These are phyloP conservation scores for Chrysoporthe cubensis DNA, from an alignment of 2,329 filamentous ascomycete genomes.

Conservation along the genomic window DNA sequence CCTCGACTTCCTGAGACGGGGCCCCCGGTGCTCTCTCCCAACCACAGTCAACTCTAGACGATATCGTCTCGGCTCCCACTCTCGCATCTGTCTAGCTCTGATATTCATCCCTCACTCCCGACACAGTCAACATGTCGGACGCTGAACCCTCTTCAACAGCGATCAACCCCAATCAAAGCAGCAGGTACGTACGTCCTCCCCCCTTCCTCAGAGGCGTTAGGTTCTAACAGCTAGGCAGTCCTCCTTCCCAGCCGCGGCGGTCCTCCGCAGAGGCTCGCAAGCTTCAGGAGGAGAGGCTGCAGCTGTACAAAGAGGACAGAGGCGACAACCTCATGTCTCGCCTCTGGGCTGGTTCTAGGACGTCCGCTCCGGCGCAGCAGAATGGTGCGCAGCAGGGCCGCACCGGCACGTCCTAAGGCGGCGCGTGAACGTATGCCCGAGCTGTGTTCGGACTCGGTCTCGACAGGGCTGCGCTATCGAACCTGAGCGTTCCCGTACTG, in stretches of 20 bases:
- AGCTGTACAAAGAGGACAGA: neutral
- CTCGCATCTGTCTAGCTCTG: neutral
- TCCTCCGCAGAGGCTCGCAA: neutral
- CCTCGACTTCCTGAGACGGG: neutral
- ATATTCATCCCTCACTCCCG: neutral
- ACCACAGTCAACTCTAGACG: neutral
- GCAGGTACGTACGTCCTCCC: neutral
- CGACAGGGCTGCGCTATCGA: too few species aligned
- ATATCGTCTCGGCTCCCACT: neutral
- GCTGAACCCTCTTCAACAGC: neutral
- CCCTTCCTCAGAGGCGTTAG: neutral
- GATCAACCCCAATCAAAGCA: neutral
- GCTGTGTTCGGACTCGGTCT: too few species aligned
- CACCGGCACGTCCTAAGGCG: neutral
- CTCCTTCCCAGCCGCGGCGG: neutral
- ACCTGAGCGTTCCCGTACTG: too few species aligned
- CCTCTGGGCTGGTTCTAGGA: neutral
- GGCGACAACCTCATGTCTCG: neutral
- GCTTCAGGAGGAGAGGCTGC: neutral
- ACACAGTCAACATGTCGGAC: neutral
- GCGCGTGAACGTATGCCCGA: too few species aligned
- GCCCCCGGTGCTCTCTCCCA: neutral
- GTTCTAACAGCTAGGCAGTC: neutral
- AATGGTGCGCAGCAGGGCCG: neutral
- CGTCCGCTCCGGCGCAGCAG: neutral